Conservation (phyloP, 2,329 filamentous ascomycete species). For the Rhinocladiella similis region DNA sequence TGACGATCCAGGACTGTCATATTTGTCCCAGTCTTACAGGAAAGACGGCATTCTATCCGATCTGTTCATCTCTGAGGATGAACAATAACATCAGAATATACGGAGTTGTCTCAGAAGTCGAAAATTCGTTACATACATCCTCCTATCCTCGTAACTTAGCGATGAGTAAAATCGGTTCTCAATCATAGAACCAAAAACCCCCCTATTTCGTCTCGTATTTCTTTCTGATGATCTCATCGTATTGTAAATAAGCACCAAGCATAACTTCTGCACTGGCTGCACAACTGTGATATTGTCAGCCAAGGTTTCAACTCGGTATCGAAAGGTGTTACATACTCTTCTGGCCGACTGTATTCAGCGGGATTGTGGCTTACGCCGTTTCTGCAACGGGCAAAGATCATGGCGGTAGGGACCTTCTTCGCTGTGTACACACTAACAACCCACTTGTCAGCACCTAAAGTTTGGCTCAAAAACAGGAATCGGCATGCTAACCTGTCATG, state of each 20-base stretch:
- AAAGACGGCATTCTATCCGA: too few species aligned
- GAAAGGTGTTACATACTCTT: slow-evolving; percentile 9
- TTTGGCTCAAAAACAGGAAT: neutral
- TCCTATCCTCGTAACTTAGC: too few species aligned
- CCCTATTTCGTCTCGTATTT: neutral
- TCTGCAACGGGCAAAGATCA: slow-evolving; percentile 68
- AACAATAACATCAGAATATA: too few species aligned
- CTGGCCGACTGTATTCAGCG: slow-evolving; percentile 23
- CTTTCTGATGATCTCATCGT: slow-evolving; percentile 1
- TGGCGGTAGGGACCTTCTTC: slow-evolving; percentile 53
- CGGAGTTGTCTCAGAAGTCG: too few species aligned
- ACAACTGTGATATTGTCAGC: slow-evolving; percentile 6
- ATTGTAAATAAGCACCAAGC: slow-evolving; percentile 10
- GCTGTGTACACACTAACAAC: slow-evolving; percentile 7
- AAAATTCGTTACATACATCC: too few species aligned
- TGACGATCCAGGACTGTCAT: too few species aligned
- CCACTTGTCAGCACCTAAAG: neutral
- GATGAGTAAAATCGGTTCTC: too few species aligned
- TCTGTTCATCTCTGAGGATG: too few species aligned
- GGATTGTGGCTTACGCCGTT: slow-evolving; percentile 66
- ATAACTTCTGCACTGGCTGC: slow-evolving; percentile 6
- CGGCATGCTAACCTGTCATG: slow-evolving; percentile 8
- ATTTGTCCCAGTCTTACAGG: too few species aligned
- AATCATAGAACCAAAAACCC: too few species aligned
- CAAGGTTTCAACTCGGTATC: neutral